These are phyloP conservation scores for Sclerotiophoma versabilis DNA, from an alignment of 2,329 filamentous ascomycete species.

Conservation along the genomic window DNA sequence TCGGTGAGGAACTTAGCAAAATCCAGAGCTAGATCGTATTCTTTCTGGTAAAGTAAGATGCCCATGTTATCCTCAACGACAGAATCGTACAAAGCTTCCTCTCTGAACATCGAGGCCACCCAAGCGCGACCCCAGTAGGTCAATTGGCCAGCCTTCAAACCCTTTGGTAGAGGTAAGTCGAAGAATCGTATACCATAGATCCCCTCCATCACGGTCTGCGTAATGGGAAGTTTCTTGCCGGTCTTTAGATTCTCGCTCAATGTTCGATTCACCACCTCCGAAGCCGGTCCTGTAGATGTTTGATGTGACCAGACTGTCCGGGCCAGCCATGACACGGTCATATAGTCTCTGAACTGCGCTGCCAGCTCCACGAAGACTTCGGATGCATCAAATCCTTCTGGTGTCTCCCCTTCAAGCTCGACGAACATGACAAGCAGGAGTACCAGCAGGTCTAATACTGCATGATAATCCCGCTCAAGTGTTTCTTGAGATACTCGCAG, in stretches of 20 bases:
- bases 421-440: conserved; percentile 78
- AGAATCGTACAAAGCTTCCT: conserved; percentile 40
- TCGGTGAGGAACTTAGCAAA: conserved; percentile 71
- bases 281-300: conserved; percentile 36
- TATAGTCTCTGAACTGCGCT: conserved; percentile 45
- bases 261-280: conserved; percentile 32
- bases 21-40: conserved; percentile 62
- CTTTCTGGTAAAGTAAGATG: conserved; percentile 52
- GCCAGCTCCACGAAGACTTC: conserved; percentile 72
- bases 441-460: conserved; percentile 82
- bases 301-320: conserved; percentile 44
- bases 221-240: conserved; percentile 40
- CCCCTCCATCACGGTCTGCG: conserved; percentile 47
- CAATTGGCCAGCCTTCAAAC: conserved; percentile 41
- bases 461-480: conserved; percentile 72
- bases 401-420: conserved; percentile 75
- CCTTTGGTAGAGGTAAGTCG: conserved; percentile 37
- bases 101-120: conserved; percentile 51
- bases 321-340: conserved; percentile 46
- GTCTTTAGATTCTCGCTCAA: conserved; percentile 35
- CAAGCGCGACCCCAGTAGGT: conserved; percentile 58
- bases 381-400: conserved; percentile 67
- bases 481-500: conserved; percentile 82
- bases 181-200: conserved; percentile 43
- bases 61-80: conserved; percentile 54